Conservation (phyloP, 352 stramenopile species). For the Sclerospora graminicola region DNA sequence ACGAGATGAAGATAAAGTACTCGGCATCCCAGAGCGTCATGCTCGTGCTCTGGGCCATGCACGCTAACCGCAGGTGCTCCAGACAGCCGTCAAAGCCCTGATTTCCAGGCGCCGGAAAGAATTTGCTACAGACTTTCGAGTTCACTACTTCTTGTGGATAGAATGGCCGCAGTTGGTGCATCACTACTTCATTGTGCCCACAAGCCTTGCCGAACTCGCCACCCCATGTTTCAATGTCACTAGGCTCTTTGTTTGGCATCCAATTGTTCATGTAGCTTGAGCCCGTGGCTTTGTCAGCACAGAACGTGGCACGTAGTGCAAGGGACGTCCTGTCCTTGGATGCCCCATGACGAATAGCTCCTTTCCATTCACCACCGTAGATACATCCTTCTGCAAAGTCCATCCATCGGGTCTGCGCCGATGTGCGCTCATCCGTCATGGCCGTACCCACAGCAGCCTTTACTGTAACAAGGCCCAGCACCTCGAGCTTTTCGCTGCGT, state of each 20-base stretch:
- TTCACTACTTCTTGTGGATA: constrained; percentile 85
- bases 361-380: constrained; percentile 57
- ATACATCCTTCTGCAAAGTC: constrained; percentile 35
- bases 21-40: constrained; percentile 85
- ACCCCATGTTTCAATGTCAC: constrained; percentile 66
- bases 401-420: constrained; percentile 79
- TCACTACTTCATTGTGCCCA: constrained; percentile 86
- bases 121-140: constrained; percentile 72
- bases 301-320: constrained; percentile 30
- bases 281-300: constrained; percentile 11
- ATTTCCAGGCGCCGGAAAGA: constrained; percentile 77
- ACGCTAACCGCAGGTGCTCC: constrained; percentile 71
- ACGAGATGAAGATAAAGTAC: constrained; percentile 61
- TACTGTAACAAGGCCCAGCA: constrained; percentile 48
- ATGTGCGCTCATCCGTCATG: constrained; percentile 43
- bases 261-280: constrained; percentile 31
- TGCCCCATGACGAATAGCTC: constrained; percentile 56
- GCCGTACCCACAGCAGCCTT: constrained; percentile 45
- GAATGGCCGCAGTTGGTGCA: constrained; percentile 78
- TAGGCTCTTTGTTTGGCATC: constrained; percentile 61
- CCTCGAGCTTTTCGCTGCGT: constrained; percentile 47
- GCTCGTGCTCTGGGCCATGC: constrained; percentile 18
- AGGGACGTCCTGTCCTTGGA: constrained; percentile 68
- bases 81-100: constrained; percentile 84
- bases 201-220: constrained; percentile 79